Evolutionary conservation across 2,329 filamentous ascomycete species (phyloP).

Genomic region (Fusarium sp.): DNA sequence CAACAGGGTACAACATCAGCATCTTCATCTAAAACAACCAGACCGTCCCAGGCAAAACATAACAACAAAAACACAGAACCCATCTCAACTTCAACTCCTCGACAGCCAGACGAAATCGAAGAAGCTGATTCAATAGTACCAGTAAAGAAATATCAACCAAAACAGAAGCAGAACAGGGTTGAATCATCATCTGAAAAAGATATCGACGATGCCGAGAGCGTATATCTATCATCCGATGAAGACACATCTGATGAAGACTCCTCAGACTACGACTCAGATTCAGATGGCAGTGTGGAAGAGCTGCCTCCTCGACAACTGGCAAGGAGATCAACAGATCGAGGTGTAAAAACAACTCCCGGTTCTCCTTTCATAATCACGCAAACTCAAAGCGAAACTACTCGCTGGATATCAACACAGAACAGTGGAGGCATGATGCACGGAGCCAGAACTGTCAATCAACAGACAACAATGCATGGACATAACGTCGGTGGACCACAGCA

Average conservation of each 20-base stretch:
- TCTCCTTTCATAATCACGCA: slow-evolving; percentile 34
- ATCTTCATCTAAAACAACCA: slow-evolving; percentile 7
- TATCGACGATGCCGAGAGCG: slow-evolving; percentile 36
- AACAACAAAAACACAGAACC: slow-evolving; percentile 1
- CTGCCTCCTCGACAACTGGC: slow-evolving; percentile 26
- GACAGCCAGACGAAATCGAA: slow-evolving; percentile 39
- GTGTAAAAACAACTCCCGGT: slow-evolving; percentile 4
- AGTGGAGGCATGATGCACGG: slow-evolving; percentile 34
- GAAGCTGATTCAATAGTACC: slow-evolving; percentile 22
- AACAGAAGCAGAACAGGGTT: slow-evolving; percentile 9
- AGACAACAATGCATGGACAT: slow-evolving; percentile 40
- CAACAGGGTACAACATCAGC: slow-evolving; percentile 16
- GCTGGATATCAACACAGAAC: slow-evolving; percentile 39
- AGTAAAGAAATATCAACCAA: slow-evolving; percentile 14
- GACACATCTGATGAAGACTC: slow-evolving; percentile 33
- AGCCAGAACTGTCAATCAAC: slow-evolving; percentile 33
- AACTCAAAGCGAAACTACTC: slow-evolving; percentile 39
- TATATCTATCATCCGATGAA: slow-evolving; percentile 38
- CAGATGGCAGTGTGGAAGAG: slow-evolving; percentile 27
- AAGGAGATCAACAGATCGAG: slow-evolving; percentile 19
- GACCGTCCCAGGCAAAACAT: slow-evolving; percentile 4
- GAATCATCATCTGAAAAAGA: slow-evolving; percentile 22
- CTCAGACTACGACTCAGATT: slow-evolving; percentile 29
- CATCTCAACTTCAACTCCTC: not conserved
- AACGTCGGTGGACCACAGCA: slow-evolving; percentile 13